Base-by-base conservation (phyloP, 192 early-diverging fungal genomes). In the Podila clonocystis region DNA sequence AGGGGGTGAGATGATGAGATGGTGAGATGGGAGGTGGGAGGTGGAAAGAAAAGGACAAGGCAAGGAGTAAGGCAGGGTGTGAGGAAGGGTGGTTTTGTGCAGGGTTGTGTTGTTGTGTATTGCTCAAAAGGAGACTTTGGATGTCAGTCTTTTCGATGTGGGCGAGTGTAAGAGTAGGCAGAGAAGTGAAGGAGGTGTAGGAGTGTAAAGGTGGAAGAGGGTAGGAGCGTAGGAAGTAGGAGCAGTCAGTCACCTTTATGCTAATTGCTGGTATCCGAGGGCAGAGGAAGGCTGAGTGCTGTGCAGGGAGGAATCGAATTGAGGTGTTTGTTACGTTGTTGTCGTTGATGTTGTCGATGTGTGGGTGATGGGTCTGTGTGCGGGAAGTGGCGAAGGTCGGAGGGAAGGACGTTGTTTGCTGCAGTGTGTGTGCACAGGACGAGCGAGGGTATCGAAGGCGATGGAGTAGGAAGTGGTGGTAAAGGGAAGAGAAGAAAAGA, bases 71-170 rank as follows among this genome's bases (percentile, higher is more conserved):
- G 62, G 20, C 2, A 38, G 11, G 36, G 38, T 41, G 17, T 7
- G 19, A 63, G 2, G 24, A 34, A 24, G 4, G 9, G n/a, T 22
- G 22, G 33, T 9, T 9, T n/a, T 29, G 17, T 30, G 26, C 28
- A 61, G 60, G 9, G 55, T 58, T 58, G 11, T 60, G 30, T 24
- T 60, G 59, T 60, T 60, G 59, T 60, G 24, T 29, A 26, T 58
- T 17, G 22, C 30, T 59, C 22, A 59, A 45, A 45, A 15, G 41
- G 41, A 45, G 41, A 45, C 13, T 15, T 17, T 45, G 41, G 11
- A 17, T 45, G 41, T 1, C 41, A 12, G 13, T 45, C 12, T 41
- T 17, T 15, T 45, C 13, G 0, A 26, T 9, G 12, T 28, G 26
- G 34, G 22, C 26, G 55, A 58, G 22, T 22, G 55, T 38, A 15